Evolutionary conservation across 192 early-diverging fungal genomes (phyloP).

Genomic region (Gryganskiella cystojenkinii): DNA sequence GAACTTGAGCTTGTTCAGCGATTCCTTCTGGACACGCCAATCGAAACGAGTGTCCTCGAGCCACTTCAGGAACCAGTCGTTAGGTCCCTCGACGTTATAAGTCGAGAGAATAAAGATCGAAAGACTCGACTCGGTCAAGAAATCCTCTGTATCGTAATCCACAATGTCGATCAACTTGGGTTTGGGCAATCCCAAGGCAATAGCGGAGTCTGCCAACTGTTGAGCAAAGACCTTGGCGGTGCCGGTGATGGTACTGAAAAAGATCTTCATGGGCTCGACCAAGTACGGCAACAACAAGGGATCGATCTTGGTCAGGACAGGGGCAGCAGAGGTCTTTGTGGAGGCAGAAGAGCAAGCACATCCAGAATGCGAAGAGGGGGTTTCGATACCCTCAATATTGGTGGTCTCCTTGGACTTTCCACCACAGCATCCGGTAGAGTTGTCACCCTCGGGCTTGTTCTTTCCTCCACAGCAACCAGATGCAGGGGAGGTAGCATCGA

Average conservation of each 20-base stretch:
- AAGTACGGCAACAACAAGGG: constrained; percentile 32
- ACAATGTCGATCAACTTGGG: constrained; percentile 65
- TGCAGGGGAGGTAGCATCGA: neutral
- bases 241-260: constrained; percentile 65
- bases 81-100: constrained; percentile 74
- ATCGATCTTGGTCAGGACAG: constrained; percentile 14
- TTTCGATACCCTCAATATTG: neutral
- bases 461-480: constrained; percentile 49
- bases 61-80: constrained; percentile 78
- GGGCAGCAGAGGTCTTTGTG: neutral
- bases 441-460: constrained; percentile 43
- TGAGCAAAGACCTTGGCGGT: constrained; percentile 64
- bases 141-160: constrained; percentile 72
- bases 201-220: constrained; percentile 48
- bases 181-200: constrained; percentile 22
- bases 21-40: constrained; percentile 65
- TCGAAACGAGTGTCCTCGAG: constrained; percentile 70
- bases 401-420: constrained; percentile 28
- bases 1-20: constrained; percentile 65
- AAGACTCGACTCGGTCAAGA: constrained; percentile 62
- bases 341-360: constrained; percentile 28
- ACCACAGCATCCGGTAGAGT: constrained; percentile 46
- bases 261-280: constrained; percentile 61
- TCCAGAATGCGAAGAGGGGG: neutral
- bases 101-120: constrained; percentile 74